A percentile compares a stretch with the other conserved stretches of the same genome.
phyloP scores from a whole-genome alignment of 768 basidiomycete genomes.

The Tubosaeta brunneosetosa region DNA sequence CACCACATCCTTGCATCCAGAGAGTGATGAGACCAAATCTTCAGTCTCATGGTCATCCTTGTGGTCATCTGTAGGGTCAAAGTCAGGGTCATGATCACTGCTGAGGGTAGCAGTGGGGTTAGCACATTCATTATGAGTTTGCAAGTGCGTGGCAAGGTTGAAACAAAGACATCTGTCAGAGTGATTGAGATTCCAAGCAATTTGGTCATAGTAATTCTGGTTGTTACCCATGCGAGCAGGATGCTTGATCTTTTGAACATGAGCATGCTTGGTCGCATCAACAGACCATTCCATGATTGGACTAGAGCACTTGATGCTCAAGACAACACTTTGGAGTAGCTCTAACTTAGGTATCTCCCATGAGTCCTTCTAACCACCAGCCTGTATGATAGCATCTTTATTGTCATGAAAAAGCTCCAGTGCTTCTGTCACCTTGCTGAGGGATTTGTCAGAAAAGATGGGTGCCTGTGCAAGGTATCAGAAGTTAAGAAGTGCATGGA shows the following conservation, averaged over 20 bases:
- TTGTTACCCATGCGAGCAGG: background rate
- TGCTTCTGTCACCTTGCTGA: constrained; percentile 22
- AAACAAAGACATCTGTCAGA: constrained; percentile 1
- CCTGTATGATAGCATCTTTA: constrained; percentile 32
- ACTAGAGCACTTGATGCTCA: background rate
- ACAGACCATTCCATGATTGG: background rate
- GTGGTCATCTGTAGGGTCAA: background rate
- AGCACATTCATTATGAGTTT: background rate
- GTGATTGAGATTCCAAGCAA: background rate
- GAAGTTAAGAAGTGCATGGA: constrained; percentile 36
- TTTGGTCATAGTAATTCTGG: background rate
- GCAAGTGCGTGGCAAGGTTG: background rate
- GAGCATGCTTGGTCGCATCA: constrained; percentile 1
- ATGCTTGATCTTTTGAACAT: background rate
- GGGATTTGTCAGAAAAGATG: constrained; percentile 28
- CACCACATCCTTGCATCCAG: background rate
- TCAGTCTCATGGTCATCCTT: background rate
- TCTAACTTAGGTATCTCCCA: constrained; percentile 3
- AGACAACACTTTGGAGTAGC: background rate
- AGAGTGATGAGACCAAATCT: background rate
- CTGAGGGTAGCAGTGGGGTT: no score
- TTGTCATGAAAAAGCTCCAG: constrained; percentile 34
- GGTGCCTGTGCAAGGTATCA: constrained; percentile 35
- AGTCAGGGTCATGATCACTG: background rate
- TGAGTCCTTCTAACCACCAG: background rate